phyloP scores from a whole-genome alignment of 192 early-diverging fungal genomes.

The Coemansia sp. region DNA sequence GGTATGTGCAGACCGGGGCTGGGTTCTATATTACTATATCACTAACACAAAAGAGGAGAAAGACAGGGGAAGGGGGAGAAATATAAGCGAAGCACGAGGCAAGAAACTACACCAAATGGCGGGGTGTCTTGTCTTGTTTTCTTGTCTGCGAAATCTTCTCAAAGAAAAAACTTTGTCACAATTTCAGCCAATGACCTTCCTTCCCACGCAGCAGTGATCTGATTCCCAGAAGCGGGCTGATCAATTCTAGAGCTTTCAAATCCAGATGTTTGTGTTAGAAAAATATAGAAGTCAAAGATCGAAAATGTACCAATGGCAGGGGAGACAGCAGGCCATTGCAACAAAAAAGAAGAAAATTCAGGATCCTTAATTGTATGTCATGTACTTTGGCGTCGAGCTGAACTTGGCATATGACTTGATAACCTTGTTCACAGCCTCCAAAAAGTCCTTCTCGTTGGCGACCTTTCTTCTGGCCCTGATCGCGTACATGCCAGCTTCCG shows the following conservation, averaged over 20 bases:
- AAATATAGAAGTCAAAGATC: background rate
- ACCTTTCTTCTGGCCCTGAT: slow-evolving; percentile 97
- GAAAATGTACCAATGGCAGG: slow-evolving; percentile 1
- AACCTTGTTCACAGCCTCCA: slow-evolving; percentile 99
- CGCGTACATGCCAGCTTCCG: slow-evolving; percentile 99
- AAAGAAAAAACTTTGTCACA: no score
- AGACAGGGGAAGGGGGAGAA: background rate
- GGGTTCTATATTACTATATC: background rate
- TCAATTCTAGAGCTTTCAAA: no score
- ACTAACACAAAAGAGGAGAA: background rate
- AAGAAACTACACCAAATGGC: no score
- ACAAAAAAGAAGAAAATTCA: background rate
- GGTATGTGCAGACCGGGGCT: background rate
- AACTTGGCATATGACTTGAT: slow-evolving; percentile 99
- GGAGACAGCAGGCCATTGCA: background rate
- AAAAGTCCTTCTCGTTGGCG: slow-evolving; percentile 99
- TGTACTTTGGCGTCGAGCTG: slow-evolving; percentile 94
- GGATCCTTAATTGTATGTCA: slow-evolving; percentile 67
- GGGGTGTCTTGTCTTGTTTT: no score
- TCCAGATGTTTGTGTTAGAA: no score
- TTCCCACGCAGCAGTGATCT: no score
- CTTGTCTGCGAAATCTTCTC: no score
- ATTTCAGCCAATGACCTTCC: no score
- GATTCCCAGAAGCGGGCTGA: no score
- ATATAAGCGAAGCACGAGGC: background rate